Base-by-base conservation (phyloP, 2,329 filamentous ascomycete species). In the Claviceps lovelessii region DNA sequence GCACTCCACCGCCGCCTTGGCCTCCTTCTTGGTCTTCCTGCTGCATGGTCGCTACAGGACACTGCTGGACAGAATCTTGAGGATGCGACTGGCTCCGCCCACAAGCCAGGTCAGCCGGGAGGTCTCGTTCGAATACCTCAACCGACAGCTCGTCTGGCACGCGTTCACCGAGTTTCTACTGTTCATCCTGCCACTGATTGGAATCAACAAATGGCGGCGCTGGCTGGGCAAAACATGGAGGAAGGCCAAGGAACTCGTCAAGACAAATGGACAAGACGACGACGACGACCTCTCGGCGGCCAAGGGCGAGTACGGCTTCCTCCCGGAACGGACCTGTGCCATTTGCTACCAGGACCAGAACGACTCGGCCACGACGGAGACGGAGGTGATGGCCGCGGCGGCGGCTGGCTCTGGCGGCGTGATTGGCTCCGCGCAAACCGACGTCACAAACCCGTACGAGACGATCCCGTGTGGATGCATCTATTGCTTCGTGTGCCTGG, bases 111-210 rank as follows among this genome's bases (percentile, higher is more conserved):
- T 94, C 59, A 88, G 83, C 66, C 80, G 91, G 37, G 90, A 97
- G 69, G 90, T 98, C 31, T 95, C 88, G 1, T 97, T 98, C 66
- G 93, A 98, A 71, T 97, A 96, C 64, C 80, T 97, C 51, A 98
- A 98, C 68, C 84, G 93, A 50, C 93, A 98, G 71, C 81, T 98
- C 11, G 93, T 98, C 42, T 98, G 93, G 93, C 93, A 98, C 70
- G 93, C 93, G n/a, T 95, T 98, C 64, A 98, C 93, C 31, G 93
- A 98, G 68, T 98, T 98, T 63, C 76, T 98, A n/a, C 79, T 98
- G 37, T 98, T 97, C 68, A 80, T 97, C 19, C 77, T 98, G n/a
- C 93, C 93, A 0, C 78, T 98, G n/a, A 87, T 98, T 46, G 93
- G 93, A 52, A 91, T 98, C 61, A 85, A 87, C 64, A 81, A 90